A percentile compares a stretch with the other conserved stretches of the same genome.
Conservation (phyloP, 495 filamentous ascomycete species). For the Astrocystis sublimbata region DNA sequence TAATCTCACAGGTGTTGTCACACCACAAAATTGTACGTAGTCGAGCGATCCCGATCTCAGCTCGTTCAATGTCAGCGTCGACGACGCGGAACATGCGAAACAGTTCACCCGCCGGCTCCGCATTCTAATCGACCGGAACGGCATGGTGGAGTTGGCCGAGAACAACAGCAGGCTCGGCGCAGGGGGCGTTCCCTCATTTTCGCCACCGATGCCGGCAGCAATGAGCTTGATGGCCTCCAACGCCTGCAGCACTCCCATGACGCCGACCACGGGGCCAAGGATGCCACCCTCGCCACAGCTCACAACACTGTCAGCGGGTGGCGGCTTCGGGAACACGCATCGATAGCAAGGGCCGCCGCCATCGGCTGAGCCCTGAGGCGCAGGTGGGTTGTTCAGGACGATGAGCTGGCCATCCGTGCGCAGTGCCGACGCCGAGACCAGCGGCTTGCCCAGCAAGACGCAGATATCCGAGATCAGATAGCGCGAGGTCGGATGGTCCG, state of each 20-base stretch:
- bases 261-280: conserved; percentile 86
- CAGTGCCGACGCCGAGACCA: conserved; percentile 86
- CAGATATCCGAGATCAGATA: conserved; percentile 92
- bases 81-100: conserved; percentile 67
- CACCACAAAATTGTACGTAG: conserved; percentile 79
- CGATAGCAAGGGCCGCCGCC: conserved; percentile 80
- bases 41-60: conserved; percentile 66
- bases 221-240: conserved; percentile 87
- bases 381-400: conserved; percentile 70
- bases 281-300: conserved; percentile 92
- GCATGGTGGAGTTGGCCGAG: conserved; percentile 64
- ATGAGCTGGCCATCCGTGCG: conserved; percentile 87
- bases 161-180: conserved; percentile 66
- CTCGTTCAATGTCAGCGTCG: conserved; percentile 61
- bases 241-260: conserved; percentile 92
- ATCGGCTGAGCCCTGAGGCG: conserved; percentile 38
- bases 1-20: conserved; percentile 47
- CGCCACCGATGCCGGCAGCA: conserved; percentile 32
- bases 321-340: conserved; percentile 87
- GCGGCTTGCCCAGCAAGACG: conserved; percentile 72
- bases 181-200: conserved; percentile 23
- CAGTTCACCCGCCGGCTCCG: conserved; percentile 66
- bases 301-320: conserved; percentile 72
- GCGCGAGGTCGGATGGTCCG: conserved; percentile 85
- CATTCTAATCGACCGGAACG: conserved; percentile 74